Base-by-base conservation (phyloP, 2,329 filamentous ascomycete genomes). In the Arthroderma sp. region DNA sequence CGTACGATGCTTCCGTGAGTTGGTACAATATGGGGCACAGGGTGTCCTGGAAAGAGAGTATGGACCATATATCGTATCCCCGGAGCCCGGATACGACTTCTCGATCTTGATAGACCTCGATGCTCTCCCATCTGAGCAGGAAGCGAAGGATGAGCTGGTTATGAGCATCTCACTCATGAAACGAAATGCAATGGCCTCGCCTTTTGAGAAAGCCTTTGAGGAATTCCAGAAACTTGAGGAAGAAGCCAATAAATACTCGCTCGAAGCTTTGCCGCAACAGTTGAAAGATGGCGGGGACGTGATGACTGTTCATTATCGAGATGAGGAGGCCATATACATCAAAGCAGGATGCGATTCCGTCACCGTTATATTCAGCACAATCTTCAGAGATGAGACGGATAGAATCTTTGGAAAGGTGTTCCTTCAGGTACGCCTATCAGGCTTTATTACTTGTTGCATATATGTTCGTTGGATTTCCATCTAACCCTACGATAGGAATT, bases 311-410 rank as follows among this genome's bases (percentile, higher is more conserved):
- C 91, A 97, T 73, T 98, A 99, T 76, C 87, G 93, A 58, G 94
- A 99, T 68, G 91, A 97, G 77, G 93, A 99, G 73, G 91, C 93
- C 55, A 97, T 99, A 69, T 98, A 95, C 73, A 86, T 98, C 77
- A 97, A 98, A 77, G 91, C 93, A 61, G 94, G 88, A 72, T 87
- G 94, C 76, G 93, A 99, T 71, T 85, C 93, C 67, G 93, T 99
- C 55, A 98, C 94, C 0, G 91, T 98, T 67, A 98, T 98, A 68
- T 98, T 98, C 80, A 95, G 90, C 75, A 98, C 93, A 43, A 83
- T 97, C 55, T 99, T 99, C 80, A 81, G 89, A 58, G 94, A 99
- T 70, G 94, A 98, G 76, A 98, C 94, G 56, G 93, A 98, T 70
- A 81, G 91, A 61, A 88, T 99, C 58, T 98, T 95, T 67, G 93